Evolutionary conservation across 306 rosid genomes (phyloP).

Genomic region (Lathyrus sativus): DNA sequence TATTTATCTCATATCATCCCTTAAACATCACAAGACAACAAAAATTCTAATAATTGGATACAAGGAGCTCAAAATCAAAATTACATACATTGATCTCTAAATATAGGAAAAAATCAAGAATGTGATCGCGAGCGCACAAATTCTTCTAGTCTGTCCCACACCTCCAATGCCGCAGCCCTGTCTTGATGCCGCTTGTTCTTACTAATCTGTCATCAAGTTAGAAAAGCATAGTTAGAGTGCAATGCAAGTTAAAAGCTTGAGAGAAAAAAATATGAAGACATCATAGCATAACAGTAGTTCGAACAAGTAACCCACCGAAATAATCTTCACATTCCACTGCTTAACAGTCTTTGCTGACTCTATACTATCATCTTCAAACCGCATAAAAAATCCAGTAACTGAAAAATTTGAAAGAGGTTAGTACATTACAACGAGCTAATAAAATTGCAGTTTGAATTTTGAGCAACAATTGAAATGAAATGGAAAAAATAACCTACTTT

Average conservation of each 20-base stretch:
- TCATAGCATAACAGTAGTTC: neutral
- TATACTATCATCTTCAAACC: slow-evolving; percentile 78
- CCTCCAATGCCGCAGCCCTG: slow-evolving; percentile 97
- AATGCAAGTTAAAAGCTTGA: neutral
- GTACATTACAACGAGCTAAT: neutral
- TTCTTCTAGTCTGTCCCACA: slow-evolving; percentile 96
- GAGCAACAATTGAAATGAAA: slow-evolving; percentile 1
- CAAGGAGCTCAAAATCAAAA: slow-evolving; percentile 33
- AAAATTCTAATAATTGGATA: slow-evolving; percentile 16
- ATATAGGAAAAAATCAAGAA: slow-evolving; percentile 54
- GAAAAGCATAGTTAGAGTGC: slow-evolving; percentile 9
- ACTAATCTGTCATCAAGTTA: slow-evolving; percentile 68
- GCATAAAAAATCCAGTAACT: slow-evolving; percentile 56
- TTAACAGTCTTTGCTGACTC: slow-evolving; percentile 88
- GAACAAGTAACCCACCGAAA: slow-evolving; percentile 60
- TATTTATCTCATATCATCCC: slow-evolving; percentile 17
- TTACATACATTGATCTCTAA: slow-evolving; percentile 33
- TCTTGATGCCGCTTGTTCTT: slow-evolving; percentile 98
- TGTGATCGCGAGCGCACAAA: slow-evolving; percentile 91
- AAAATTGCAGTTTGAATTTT: neutral
- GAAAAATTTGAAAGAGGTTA: slow-evolving; percentile 32
- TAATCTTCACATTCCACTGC: slow-evolving; percentile 99
- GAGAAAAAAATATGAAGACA: slow-evolving; percentile 11
- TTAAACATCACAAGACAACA: slow-evolving; percentile 12
- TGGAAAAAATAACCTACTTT: slow-evolving; percentile 36